These are phyloP conservation scores for Fusarium oxysporum DNA, from an alignment of 2,329 filamentous ascomycete genomes.

Conservation along the genomic window DNA sequence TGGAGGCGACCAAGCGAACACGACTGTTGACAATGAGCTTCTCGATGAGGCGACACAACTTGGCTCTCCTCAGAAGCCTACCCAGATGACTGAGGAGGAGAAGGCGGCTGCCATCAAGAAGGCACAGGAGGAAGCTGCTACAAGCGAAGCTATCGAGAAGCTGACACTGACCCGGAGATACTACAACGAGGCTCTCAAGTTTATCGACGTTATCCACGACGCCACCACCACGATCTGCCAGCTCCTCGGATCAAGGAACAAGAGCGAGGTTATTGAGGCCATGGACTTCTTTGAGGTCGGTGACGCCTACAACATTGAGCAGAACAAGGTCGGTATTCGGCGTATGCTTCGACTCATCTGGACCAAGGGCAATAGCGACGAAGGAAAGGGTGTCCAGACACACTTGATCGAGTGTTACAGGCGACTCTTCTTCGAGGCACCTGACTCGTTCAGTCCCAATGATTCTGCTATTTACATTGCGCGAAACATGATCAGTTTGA, in stretches of 20 bases:
- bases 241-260: constrained; percentile 92
- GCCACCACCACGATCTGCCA: constrained; percentile 86
- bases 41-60: constrained; percentile 90
- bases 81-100: constrained; percentile 81
- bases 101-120: constrained; percentile 79
- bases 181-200: constrained; percentile 91
- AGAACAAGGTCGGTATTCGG: constrained; percentile 90
- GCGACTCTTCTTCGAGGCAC: constrained; percentile 94
- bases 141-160: constrained; percentile 87
- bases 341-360: constrained; percentile 97
- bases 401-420: constrained; percentile 98
- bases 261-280: constrained; percentile 97
- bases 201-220: constrained; percentile 90
- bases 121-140: constrained; percentile 87
- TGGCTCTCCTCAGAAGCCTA: constrained; percentile 74
- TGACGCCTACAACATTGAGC: constrained; percentile 95
- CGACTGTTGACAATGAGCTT: constrained; percentile 79
- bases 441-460: constrained; percentile 86
- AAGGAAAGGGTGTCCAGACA: constrained; percentile 96
- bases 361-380: constrained; percentile 99
- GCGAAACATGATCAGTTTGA: constrained; percentile 98
- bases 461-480: constrained; percentile 96
- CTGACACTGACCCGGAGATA: constrained; percentile 90
- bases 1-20: constrained; percentile 73
- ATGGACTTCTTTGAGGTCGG: constrained; percentile 98